phyloP scores from a whole-genome alignment of 2,329 filamentous ascomycete species.

The Sporothrix pallida region DNA sequence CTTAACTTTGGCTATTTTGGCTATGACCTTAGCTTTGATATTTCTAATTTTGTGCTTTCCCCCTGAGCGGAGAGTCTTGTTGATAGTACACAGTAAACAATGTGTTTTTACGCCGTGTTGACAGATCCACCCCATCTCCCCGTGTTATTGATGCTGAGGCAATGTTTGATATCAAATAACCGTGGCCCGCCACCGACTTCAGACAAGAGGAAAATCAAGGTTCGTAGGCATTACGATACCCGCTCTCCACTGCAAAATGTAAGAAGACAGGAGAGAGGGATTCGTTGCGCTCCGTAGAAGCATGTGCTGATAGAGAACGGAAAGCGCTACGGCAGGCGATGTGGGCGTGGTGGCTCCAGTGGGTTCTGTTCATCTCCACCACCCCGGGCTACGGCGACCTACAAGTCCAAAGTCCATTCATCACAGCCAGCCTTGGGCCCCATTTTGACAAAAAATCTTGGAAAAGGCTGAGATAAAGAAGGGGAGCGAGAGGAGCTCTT shows the following conservation, averaged over 20 bases:
- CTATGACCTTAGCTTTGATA: no score
- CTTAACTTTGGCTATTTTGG: no score
- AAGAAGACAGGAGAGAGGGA: not conserved
- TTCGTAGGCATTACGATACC: not conserved
- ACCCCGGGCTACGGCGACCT: not conserved
- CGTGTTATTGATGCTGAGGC: not conserved
- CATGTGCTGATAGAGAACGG: not conserved
- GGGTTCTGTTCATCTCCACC: not conserved
- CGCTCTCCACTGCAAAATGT: not conserved
- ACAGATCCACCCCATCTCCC: not conserved
- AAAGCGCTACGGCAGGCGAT: not conserved
- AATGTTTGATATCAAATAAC: not conserved
- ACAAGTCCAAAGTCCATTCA: not conserved
- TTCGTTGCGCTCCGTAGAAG: not conserved
- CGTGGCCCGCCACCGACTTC: not conserved
- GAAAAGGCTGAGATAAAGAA: slow-evolving; percentile 16
- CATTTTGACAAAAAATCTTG: not conserved
- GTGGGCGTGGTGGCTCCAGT: not conserved
- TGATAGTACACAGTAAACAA: not conserved
- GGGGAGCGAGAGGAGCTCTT: slow-evolving; percentile 7
- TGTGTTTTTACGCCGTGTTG: not conserved
- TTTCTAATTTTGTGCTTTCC: no score
- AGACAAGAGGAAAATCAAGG: not conserved
- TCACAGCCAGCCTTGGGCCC: slow-evolving; percentile 12
- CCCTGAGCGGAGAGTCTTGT: no score